Base-by-base conservation (phyloP, 2,329 filamentous ascomycete genomes). In the Dothistroma septosporum region DNA sequence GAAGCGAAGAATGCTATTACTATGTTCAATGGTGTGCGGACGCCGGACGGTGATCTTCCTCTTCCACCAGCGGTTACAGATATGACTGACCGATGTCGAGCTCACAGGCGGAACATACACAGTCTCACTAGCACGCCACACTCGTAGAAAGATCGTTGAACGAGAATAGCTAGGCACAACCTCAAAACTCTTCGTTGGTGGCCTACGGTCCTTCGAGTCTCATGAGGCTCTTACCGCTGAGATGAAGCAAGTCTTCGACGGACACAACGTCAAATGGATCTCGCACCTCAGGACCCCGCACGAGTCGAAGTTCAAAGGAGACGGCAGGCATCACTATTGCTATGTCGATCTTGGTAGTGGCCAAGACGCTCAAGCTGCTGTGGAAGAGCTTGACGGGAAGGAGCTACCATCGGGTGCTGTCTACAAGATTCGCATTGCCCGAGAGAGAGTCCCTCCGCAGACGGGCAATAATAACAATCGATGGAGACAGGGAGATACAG, bases 241-340 rank as follows among this genome's bases (percentile, higher is more conserved):
- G 61, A 75, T 81, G 33, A 74, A 74, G 41, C 67, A 69, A 4
- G 73, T 82, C 57, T 82, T 82, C 70, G 68, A 75, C 14, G 77
- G 72, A 12, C 78, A 76, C 64, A 71, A 76, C 14, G 71, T 82
- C 59, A 80, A 76, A 70, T 77, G 76, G 55, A 75, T 82, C 59
- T 80, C 76, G 70, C 82, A 81, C 69, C 69, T 81, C 49, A 68
- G 70, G 12, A 66, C 63, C 16, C 68, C 69, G 1, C 56, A 53
- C 14, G 61, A 66, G 14, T 60, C 58, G 9, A 58, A 59, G 1
- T 28, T 53, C 28, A 47, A 31, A 9, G 46, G 35, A 31, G 59
- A 59, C 9, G 68, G 59, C 16, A 64, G 61, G 10, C 61, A 63
- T n/a, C 63, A 64, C 60, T 73, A 73, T 54, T 72, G 70, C 37